These are phyloP conservation scores for Haplographium delicatum DNA, from an alignment of 495 filamentous ascomycete species.

Conservation along the genomic window DNA sequence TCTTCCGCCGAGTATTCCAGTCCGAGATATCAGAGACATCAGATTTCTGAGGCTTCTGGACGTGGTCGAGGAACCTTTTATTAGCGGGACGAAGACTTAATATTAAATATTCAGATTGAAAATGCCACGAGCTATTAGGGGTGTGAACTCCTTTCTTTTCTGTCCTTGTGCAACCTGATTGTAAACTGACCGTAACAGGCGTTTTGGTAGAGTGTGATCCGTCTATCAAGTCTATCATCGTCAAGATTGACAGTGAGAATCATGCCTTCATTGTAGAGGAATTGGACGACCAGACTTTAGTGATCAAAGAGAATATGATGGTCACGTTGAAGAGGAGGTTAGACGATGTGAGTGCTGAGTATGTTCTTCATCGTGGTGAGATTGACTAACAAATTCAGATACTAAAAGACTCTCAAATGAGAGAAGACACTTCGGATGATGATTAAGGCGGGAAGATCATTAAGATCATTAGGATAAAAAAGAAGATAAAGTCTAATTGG, in stretches of 20 bases:
- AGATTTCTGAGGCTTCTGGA: neutral
- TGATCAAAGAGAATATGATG: conserved; percentile 68
- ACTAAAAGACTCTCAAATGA: conserved; percentile 18
- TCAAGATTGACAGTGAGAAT: conserved; percentile 51
- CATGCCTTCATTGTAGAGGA: conserved; percentile 61
- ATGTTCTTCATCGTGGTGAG: neutral
- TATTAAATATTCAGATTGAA: neutral
- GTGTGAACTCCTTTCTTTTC: neutral
- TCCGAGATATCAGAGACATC: too few relatives aligned
- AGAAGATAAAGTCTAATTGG: too few relatives aligned
- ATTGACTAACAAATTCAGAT: conserved; percentile 7
- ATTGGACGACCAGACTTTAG: conserved; percentile 64
- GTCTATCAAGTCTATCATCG: conserved; percentile 53
- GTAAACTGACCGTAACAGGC: conserved; percentile 24
- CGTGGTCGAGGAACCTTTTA: neutral
- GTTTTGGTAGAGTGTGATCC: conserved; percentile 72
- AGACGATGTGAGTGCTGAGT: conserved; percentile 47
- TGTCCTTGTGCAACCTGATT: neutral
- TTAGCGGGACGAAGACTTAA: neutral
- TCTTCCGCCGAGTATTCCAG: too few relatives aligned
- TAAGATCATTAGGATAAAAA: too few relatives aligned
- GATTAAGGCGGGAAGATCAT: too few relatives aligned
- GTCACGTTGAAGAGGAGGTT: conserved; percentile 52
- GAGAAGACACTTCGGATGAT: conserved; percentile 2
- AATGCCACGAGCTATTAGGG: conserved; percentile 22